Evolutionary conservation across 225 moss, liverwort and hornwort species (phyloP), one percentile per base, ranked within the genome.

Genomic region (Climacium dendroides): DNA sequence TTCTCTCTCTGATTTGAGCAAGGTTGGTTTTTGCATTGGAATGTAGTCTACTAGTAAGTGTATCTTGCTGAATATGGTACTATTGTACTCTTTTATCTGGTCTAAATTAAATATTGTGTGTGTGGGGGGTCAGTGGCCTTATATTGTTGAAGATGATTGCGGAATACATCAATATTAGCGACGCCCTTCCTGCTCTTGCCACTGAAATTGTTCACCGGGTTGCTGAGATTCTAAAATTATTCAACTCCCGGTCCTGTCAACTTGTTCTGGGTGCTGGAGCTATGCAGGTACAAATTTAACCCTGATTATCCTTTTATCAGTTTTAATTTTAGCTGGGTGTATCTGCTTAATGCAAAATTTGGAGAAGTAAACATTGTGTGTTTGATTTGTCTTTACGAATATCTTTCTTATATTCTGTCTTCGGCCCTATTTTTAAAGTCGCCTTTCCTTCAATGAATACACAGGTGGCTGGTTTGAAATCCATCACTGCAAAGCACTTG

Each of bases 191-290:
- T 70, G 94, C 94, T 54, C 89, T 99, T 63, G 97, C 97, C 65
- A 97, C 99, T 85, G 99, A 99, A 92, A 96, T 99, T 89, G 99
- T 99, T 69, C 99, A 99, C 79, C 96, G 99, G 53, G 96, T 99
- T 87, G 97, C 96, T 86, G 97, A 99, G 90, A 95, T 99, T 84
- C 77, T 99, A 85, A 99, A 99, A 90, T 77, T 93, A 79, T 99
- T 95, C 91, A 99, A 99, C 85, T 96, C 96, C 35, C 96, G 99
- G 43, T 96, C 97, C 85, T 99, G 99, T 94, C 96, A 97, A 91
- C 97, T 99, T 73, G 99, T 99, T 84, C 96, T 99, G 90, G 99
- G 99, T 90, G 99, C 99, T 90, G 99, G 99, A 87, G 99, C 99
- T 60, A 97, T 99, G 99, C 97, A 97, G 99, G 99, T 99, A 86